Conservation (phyloP, 2,329 filamentous ascomycete species). For the Xylariaceae sp. region DNA sequence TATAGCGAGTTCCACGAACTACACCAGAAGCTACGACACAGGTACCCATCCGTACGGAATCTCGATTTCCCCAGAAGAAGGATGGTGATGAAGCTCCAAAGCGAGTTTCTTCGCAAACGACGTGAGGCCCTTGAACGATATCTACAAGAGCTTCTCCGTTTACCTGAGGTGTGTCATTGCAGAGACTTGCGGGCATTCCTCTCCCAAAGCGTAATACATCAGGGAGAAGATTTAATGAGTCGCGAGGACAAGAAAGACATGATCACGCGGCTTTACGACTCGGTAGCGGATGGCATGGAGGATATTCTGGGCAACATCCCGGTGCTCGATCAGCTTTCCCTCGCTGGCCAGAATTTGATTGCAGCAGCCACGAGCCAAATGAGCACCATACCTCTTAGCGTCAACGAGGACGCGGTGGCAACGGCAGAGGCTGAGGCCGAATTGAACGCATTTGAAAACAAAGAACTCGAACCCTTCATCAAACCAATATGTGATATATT, state of each 20-base stretch:
- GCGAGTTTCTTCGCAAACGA: constrained; percentile 89
- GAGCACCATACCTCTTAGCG: constrained; percentile 48
- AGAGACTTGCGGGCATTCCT: constrained; percentile 88
- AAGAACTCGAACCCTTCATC: constrained; percentile 88
- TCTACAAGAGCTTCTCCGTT: constrained; percentile 69
- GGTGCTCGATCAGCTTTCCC: constrained; percentile 87
- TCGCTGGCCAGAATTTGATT: constrained; percentile 86
- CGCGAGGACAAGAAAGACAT: constrained; percentile 73
- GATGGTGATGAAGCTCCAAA: constrained; percentile 94
- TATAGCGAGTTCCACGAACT: constrained; percentile 98
- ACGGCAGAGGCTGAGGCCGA: constrained; percentile 86
- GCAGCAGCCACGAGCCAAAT: constrained; percentile 66
- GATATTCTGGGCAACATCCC: constrained; percentile 95
- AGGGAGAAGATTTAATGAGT: constrained; percentile 51
- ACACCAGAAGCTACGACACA: constrained; percentile 77
- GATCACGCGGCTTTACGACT: constrained; percentile 91
- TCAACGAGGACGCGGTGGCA: constrained; percentile 45
- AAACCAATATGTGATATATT: constrained; percentile 98
- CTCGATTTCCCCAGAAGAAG: constrained; percentile 89
- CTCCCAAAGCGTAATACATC: constrained; percentile 75
- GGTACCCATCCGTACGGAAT: constrained; percentile 81
- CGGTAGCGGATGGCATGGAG: constrained; percentile 95
- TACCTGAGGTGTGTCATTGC: constrained; percentile 91
- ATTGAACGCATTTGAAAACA: constrained; percentile 84
- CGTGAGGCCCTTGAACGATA: constrained; percentile 80